Conservation (phyloP, 345 rosid species). For the Aegle marmelos region DNA sequence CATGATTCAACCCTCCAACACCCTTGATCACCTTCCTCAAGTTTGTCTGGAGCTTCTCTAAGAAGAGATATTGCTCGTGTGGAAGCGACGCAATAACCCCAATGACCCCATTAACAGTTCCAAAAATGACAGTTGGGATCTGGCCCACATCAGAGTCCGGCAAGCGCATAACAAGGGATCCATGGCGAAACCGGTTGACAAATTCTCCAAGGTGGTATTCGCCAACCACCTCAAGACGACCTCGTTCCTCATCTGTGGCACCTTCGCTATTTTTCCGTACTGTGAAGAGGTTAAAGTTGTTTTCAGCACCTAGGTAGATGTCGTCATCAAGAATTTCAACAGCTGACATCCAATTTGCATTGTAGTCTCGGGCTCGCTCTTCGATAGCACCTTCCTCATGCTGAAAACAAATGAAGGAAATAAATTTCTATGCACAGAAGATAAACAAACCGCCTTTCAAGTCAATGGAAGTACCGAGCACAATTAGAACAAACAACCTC, state of each 20-base stretch:
- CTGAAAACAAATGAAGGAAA: conserved; percentile 35
- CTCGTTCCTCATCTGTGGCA: conserved; percentile 78
- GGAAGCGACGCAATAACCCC: conserved; percentile 94
- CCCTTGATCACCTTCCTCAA: conserved; percentile 88
- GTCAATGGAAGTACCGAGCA: background rate
- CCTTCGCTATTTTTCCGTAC: conserved; percentile 90
- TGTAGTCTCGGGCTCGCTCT: conserved; percentile 84
- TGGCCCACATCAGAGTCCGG: conserved; percentile 90
- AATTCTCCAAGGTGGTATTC: conserved; percentile 94
- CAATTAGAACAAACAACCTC: background rate
- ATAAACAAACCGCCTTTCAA: background rate
- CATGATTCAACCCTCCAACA: conserved; percentile 90
- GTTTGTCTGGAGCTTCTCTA: conserved; percentile 78
- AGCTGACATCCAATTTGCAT: conserved; percentile 91
- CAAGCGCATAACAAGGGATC: conserved; percentile 88
- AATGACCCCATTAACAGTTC: conserved; percentile 82
- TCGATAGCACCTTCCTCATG: conserved; percentile 91
- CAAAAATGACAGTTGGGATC: conserved; percentile 83
- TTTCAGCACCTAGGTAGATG: conserved; percentile 80
- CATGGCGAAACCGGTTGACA: conserved; percentile 86
- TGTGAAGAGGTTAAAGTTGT: conserved; percentile 74
- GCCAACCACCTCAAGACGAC: conserved; percentile 83
- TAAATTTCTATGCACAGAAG: background rate
- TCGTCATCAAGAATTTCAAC: conserved; percentile 93
- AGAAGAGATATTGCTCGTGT: conserved; percentile 62